phyloP scores from a whole-genome alignment of 495 filamentous ascomycete genomes.

The Glutinoglossum americanum region DNA sequence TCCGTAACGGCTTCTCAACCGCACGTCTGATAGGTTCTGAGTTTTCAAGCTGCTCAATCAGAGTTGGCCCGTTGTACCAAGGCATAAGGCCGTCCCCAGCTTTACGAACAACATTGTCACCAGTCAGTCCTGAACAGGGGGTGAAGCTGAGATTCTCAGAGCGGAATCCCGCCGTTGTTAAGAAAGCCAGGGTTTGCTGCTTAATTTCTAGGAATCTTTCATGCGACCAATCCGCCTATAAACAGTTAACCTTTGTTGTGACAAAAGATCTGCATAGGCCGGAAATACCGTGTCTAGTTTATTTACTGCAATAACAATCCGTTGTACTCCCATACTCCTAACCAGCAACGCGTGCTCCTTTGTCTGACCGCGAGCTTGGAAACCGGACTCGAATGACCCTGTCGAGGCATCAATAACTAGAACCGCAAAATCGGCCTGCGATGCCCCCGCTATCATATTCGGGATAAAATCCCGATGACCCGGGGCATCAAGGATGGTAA shows the following conservation, averaged over 20 bases:
- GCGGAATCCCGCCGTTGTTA: constrained; percentile 61
- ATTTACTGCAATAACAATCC: constrained; percentile 77
- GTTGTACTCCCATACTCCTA: constrained; percentile 76
- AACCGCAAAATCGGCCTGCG: constrained; percentile 89
- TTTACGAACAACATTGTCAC: constrained; percentile 58
- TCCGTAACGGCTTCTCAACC: constrained; percentile 56
- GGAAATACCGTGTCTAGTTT: constrained; percentile 53
- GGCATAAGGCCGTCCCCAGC: constrained; percentile 30
- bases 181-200: constrained; percentile 62
- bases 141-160: constrained; percentile 62
- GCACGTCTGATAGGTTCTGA: constrained; percentile 49
- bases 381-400: constrained; percentile 77
- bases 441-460: constrained; percentile 95
- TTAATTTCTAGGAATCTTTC: constrained; percentile 68
- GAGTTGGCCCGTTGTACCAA: constrained; percentile 65
- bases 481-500: constrained; percentile 89
- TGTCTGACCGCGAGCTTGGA: constrained; percentile 60
- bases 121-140: constrained; percentile 70
- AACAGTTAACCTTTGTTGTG: not conserved
- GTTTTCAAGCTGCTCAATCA: constrained; percentile 65
- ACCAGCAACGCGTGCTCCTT: constrained; percentile 81
- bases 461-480: constrained; percentile 92
- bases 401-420: constrained; percentile 77
- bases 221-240: constrained; percentile 42
- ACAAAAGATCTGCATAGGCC: not conserved